Evolutionary conservation across 331 rosid genomes (phyloP), one percentile per base, ranked within the genome.

Genomic region (Pyracantha coccinea): DNA sequence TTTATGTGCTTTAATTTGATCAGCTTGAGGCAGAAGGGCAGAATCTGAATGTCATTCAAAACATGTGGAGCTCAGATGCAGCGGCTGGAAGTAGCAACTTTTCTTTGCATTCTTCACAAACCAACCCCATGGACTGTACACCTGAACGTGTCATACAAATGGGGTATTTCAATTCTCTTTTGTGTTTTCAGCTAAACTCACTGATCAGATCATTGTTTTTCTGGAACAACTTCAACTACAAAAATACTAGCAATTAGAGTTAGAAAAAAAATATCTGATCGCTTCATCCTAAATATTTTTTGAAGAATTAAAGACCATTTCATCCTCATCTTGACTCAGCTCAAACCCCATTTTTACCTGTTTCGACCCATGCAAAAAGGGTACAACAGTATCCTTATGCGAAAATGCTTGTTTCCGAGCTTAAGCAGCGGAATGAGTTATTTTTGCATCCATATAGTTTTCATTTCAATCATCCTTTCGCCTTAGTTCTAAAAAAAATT

Each of bases 11-110:
- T 67, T 21, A 28, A 73, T 58, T 66, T 82, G 20, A 52, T 75
- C 85, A 93, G 98, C 90, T 93, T 19, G 91, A 93, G 80, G 77
- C 86, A 55, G 96, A 91, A 57, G 96, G 96, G 55, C 82, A 84
- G 72, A 84, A 81, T 80, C 84, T 80, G 6, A 93, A 84, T 69
- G 89, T 83, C 24, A 77, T 91, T 74, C 90, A 89, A 69, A 86
- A 71, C 84, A 41, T 89, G 63, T 93, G 97, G 98, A 78, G 69
- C 77, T 79, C 85, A 6, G 71, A 64, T 12, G 72, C 88, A 45
- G 80, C 86, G 25, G 81, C 83, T 59, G 97, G 85, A 69, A 83
- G 73, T 75, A 78, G 24, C 80, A 76, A 52, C 83, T 89, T 88
- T 59, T 62, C 82, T 32, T 68, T 87, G 81, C 92, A 88, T 13